Base-by-base conservation (phyloP, 2,329 filamentous ascomycete genomes). In the Claviceps quebecensis region DNA sequence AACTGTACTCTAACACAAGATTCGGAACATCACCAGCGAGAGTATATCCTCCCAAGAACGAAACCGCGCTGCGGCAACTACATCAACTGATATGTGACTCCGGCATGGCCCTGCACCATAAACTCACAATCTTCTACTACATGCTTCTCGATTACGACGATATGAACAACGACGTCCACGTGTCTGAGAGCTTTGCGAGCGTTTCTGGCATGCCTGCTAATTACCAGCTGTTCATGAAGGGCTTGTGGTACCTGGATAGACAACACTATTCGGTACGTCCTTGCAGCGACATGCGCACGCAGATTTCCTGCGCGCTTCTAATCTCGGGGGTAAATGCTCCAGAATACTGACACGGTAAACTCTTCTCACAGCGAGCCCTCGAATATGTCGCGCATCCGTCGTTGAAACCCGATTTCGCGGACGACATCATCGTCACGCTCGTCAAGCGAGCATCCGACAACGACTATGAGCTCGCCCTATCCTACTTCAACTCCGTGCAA, bases 121-220 rank as follows among this genome's bases (percentile, higher is more conserved):
- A 90, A 65, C 80, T 89, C 57, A 87, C 87, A 17, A 76, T 93
- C 47, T 73, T 94, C 56, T 94, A 87, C 72, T 95, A 94, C 65
- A 72, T 94, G 40, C 75, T 94, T 3, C 83, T 87, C 60, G 87
- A 94, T 64, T 78, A 84, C 61, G 78, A 84, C 59, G 67, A 71
- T 40, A 66, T 70, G 29, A 72, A 76, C 49, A 72, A 73, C 19
- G 72, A 74, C 3, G 67, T 74, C 17, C 72, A 76, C 38, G 60
- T 71, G 6, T 72, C 81, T 2, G 72, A 74, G 19, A 55, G 63
- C 1, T 88, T 91, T 58, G 80, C 82, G 16, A 67, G 69, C 43
- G 69, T 69, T 23, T 81, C 80, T 5, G 81, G 83, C 56, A 73
- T 94, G 49, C 86, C 88, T 1, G 73, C 76, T 51, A 87, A 83